Evolutionary conservation across 306 rosid species (phyloP).

Genomic region (Senna tora): DNA sequence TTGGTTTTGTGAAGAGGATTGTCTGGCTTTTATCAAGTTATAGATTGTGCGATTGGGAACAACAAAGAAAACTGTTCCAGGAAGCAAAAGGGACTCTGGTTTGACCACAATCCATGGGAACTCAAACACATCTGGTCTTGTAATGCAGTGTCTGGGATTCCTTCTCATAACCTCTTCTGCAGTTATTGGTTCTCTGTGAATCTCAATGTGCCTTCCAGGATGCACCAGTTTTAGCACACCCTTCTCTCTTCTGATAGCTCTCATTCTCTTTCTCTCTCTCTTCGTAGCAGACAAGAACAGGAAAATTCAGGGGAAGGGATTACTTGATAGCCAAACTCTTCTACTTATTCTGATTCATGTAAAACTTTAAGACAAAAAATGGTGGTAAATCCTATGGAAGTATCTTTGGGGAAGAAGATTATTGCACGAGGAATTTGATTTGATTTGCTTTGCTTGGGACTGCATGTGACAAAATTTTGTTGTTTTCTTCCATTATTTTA

Average conservation of each 20-base stretch:
- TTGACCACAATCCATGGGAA: conserved; percentile 75
- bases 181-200: conserved; percentile 48
- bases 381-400: conserved; percentile 25
- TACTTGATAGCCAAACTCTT: background rate
- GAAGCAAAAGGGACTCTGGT: conserved; percentile 58
- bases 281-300: background rate
- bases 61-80: conserved; percentile 62
- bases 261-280: conserved; percentile 32
- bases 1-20: conserved; percentile 10
- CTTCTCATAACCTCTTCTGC: conserved; percentile 61
- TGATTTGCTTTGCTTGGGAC: conserved; percentile 8
- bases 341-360: conserved; percentile 21
- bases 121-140: conserved; percentile 69
- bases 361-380: conserved; percentile 31
- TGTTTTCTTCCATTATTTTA: background rate
- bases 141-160: conserved; percentile 68
- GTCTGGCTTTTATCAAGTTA: conserved; percentile 51
- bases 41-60: conserved; percentile 65
- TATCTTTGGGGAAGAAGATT: conserved; percentile 39
- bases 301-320: conserved; percentile 35
- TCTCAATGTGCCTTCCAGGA: conserved; percentile 60
- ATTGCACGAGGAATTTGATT: conserved; percentile 35
- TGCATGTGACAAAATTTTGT: background rate
- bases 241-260: conserved; percentile 35
- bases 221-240: conserved; percentile 60